Percentiles rank a stretch among this genome's conserved stretches.
phyloP scores from a whole-genome alignment of 768 basidiomycete genomes.

The Mycena albidolilacea region DNA sequence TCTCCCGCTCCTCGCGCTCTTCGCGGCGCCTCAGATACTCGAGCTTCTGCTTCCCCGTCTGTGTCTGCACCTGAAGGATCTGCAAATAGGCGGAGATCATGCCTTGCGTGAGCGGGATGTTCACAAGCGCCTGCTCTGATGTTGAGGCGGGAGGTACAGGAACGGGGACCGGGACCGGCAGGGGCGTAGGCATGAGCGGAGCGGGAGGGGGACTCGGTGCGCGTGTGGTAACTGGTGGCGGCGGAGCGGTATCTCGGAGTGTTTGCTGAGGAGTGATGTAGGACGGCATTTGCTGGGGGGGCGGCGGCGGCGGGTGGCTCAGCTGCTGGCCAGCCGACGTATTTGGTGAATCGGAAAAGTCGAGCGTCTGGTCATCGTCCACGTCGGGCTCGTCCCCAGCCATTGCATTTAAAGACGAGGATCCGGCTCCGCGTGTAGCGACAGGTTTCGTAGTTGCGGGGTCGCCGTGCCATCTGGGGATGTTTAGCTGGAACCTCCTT shows the following conservation, averaged over 20 bases:
- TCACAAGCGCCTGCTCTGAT: conserved; percentile 59
- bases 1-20: conserved; percentile 78
- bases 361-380: conserved; percentile 66
- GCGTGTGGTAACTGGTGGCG: conserved; percentile 43
- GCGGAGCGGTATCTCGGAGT: conserved; percentile 52
- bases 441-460: conserved; percentile 70
- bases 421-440: conserved; percentile 53
- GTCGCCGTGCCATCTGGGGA: conserved; percentile 75
- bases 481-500: conserved; percentile 21
- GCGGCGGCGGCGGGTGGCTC: conserved; percentile 47
- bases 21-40: conserved; percentile 78
- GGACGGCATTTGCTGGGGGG: conserved; percentile 41
- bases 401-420: conserved; percentile 47
- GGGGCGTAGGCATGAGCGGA: conserved; percentile 54
- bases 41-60: conserved; percentile 78
- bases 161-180: conserved; percentile 43
- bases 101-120: conserved; percentile 69
- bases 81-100: conserved; percentile 72
- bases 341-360: conserved; percentile 56
- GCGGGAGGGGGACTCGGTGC: conserved; percentile 42
- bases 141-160: conserved; percentile 32
- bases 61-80: conserved; percentile 76
- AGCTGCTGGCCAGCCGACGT: conserved; percentile 46
- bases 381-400: conserved; percentile 62
- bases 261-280: conserved; percentile 57